Evolutionary conservation across 495 filamentous ascomycete genomes (phyloP).

Genomic region (Aspergillus haitiensis): DNA sequence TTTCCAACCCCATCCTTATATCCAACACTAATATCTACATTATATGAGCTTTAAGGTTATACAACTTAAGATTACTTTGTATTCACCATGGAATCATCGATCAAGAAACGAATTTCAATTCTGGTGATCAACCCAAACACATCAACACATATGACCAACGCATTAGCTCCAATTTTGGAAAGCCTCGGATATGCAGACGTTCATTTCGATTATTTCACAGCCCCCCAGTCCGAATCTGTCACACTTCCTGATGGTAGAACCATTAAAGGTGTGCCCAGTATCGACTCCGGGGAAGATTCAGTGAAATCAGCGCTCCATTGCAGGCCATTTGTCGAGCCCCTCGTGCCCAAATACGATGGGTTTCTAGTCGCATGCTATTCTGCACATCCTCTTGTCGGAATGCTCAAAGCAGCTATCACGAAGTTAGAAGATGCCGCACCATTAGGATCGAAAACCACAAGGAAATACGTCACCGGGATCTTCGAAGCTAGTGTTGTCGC

Average conservation of each 20-base stretch:
- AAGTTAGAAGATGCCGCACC: conserved; percentile 25
- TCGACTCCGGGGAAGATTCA: conserved; percentile 51
- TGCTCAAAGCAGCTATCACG: conserved; percentile 48
- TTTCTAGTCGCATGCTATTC: conserved; percentile 90
- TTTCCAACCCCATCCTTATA: conserved; percentile 3
- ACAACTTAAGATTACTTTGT: background rate
- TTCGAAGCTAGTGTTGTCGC: conserved; percentile 76
- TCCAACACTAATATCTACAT: background rate
- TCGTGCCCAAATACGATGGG: conserved; percentile 62
- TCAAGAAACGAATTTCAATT: conserved; percentile 45
- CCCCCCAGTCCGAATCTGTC: conserved; percentile 37
- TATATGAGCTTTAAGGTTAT: background rate
- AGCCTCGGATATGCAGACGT: conserved; percentile 49
- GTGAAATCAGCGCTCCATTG: conserved; percentile 58
- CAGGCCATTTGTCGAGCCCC: conserved; percentile 50
- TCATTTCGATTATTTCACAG: conserved; percentile 57
- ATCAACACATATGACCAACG: conserved; percentile 75
- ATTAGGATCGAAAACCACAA: conserved; percentile 17
- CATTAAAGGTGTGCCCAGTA: conserved; percentile 41
- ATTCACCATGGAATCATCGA: conserved; percentile 23
- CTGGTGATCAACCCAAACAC: conserved; percentile 93
- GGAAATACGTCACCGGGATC: conserved; percentile 73
- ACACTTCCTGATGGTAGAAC: conserved; percentile 31
- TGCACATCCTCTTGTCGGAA: conserved; percentile 74
- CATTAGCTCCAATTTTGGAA: conserved; percentile 63